phyloP scores from a whole-genome alignment of 805 yeast genomes.

The Yarrowia keelungensis region DNA sequence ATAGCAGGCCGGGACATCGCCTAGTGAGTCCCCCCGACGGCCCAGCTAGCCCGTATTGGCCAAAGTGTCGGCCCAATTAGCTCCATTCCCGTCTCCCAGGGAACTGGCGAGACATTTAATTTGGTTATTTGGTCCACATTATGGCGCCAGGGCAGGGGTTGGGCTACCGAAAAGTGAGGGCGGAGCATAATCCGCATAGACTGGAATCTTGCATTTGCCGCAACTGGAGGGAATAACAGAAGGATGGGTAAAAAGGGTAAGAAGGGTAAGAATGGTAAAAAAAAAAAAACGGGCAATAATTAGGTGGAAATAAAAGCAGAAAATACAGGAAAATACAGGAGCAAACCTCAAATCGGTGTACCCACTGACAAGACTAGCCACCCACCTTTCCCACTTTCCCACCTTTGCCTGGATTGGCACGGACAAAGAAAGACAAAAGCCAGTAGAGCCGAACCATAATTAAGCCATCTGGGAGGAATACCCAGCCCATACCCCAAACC shows the following conservation, averaged over 20 bases:
- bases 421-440: constrained; percentile 11
- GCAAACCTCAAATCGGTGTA: no score
- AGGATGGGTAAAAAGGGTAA: no score
- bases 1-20: no score
- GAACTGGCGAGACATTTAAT: background rate
- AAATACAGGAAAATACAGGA: no score
- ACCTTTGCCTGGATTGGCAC: background rate
- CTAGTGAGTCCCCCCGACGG: no score
- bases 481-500: constrained; percentile 34
- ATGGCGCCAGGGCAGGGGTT: constrained; percentile 35
- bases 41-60: background rate
- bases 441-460: constrained; percentile 13
- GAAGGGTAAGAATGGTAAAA: no score
- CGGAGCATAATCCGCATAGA: constrained; percentile 11
- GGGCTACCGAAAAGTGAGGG: constrained; percentile 1
- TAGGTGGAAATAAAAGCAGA: no score
- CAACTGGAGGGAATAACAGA: background rate
- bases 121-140: constrained; percentile 5
- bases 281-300: no score
- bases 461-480: constrained; percentile 1
- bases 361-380: no score
- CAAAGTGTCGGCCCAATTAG: constrained; percentile 9
- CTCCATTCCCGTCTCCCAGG: background rate
- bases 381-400: no score
- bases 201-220: no score